Evolutionary conservation across 139 green algal genomes (phyloP).

Genomic region (Limnomonas spitsbergensis): DNA sequence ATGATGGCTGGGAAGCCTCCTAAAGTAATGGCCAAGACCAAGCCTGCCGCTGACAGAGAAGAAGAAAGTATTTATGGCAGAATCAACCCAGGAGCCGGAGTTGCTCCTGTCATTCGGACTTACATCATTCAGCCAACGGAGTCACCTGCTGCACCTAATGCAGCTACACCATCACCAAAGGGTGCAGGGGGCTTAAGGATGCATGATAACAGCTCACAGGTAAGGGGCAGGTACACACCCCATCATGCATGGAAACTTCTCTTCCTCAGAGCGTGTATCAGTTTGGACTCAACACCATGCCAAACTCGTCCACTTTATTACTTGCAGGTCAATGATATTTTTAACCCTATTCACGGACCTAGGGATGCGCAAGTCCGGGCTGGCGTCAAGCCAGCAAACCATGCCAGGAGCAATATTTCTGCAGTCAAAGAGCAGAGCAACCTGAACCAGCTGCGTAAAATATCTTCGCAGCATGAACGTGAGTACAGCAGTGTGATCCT

Average conservation of each 20-base stretch:
- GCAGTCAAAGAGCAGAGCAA: constrained; percentile 52
- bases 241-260: too few relatives aligned
- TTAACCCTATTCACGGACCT: constrained; percentile 56
- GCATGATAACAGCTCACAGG: constrained; percentile 56
- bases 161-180: background rate
- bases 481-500: too few relatives aligned
- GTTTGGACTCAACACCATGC: too few relatives aligned
- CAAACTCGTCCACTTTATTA: too few relatives aligned
- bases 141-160: background rate
- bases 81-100: background rate
- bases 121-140: constrained; percentile 8
- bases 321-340: constrained; percentile 48
- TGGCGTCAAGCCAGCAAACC: constrained; percentile 53
- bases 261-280: too few relatives aligned
- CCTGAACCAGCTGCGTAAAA: constrained; percentile 50
- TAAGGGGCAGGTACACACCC: too few relatives aligned
- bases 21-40: background rate
- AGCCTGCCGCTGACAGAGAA: constrained; percentile 13
- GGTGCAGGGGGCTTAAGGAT: constrained; percentile 30
- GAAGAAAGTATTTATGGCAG: constrained; percentile 26
- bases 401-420: constrained; percentile 49
- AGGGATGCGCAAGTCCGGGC: constrained; percentile 47
- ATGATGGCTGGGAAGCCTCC: constrained; percentile 20
- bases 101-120: constrained; percentile 7
- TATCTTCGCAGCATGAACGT: constrained; percentile 12